Conservation (phyloP, 1,139 yeast genomes). For the Sugiyamaella grinbergsii region DNA sequence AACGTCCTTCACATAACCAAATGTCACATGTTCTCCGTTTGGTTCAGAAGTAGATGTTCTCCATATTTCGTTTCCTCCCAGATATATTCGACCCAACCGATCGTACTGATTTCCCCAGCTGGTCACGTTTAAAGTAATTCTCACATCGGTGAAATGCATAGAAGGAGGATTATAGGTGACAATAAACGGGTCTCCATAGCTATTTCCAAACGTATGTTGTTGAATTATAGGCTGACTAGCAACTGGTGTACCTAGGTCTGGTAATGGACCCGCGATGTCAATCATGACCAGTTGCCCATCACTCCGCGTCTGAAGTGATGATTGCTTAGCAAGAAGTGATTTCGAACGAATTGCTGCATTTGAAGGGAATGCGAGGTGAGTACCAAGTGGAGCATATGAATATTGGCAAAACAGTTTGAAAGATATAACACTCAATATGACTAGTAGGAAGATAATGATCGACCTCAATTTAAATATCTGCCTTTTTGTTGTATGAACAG, state of each 20-base stretch:
- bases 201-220: conserved; percentile 54
- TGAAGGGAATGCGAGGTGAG: background rate
- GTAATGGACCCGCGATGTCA: conserved; percentile 13
- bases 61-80: conserved; percentile 74
- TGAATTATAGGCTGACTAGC: conserved; percentile 40
- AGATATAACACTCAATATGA: background rate
- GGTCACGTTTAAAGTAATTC: conserved; percentile 58
- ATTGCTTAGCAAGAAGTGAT: background rate
- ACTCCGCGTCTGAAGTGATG: background rate
- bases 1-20: conserved; percentile 61
- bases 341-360: background rate
- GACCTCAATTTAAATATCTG: background rate
- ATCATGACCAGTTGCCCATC: conserved; percentile 1
- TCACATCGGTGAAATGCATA: conserved; percentile 58
- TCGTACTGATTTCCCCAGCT: conserved; percentile 75
- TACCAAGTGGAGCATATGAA: background rate
- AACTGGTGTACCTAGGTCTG: conserved; percentile 10
- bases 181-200: conserved; percentile 59
- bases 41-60: conserved; percentile 87
- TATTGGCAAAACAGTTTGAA: background rate
- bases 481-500: background rate
- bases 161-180: conserved; percentile 48
- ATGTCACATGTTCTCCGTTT: conserved; percentile 49
- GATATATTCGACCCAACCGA: conserved; percentile 69
- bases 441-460: background rate